These are phyloP conservation scores for Globisporangium megalacanthum DNA, from an alignment of 352 stramenopile genomes.

Conservation along the genomic window DNA sequence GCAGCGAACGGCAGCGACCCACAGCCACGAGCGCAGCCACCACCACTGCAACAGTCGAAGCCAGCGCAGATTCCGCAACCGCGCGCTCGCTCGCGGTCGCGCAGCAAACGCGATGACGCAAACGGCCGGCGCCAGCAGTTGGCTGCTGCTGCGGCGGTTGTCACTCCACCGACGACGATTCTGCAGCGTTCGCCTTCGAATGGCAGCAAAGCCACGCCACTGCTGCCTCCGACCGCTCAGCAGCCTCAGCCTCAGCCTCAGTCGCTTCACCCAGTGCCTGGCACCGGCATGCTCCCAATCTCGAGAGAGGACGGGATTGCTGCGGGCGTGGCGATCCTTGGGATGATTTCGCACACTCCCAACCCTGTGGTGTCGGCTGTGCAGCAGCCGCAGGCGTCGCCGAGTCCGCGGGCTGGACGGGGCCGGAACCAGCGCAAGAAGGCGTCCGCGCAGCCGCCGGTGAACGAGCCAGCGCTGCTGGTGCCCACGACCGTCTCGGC, in stretches of 20 bases:
- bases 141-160: constrained; percentile 5
- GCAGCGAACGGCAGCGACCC: constrained; percentile 11
- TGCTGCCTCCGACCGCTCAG: constrained; percentile 8
- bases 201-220: constrained; percentile 13
- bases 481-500: constrained; percentile 6
- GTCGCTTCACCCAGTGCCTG: not conserved
- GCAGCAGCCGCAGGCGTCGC: constrained; percentile 14
- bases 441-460: constrained; percentile 13
- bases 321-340: constrained; percentile 75
- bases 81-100: constrained; percentile 41
- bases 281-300: constrained; percentile 52
- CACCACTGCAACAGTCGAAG: constrained; percentile 22
- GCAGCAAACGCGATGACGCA: constrained; percentile 45
- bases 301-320: constrained; percentile 76
- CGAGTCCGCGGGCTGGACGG: not conserved
- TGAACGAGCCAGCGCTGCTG: constrained; percentile 8
- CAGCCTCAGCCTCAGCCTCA: constrained; percentile 3
- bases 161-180: constrained; percentile 37
- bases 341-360: constrained; percentile 63
- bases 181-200: constrained; percentile 52
- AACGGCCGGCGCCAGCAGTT: constrained; percentile 30
- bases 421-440: constrained; percentile 24
- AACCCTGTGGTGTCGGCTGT: not conserved
- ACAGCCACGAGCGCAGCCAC: constrained; percentile 17
- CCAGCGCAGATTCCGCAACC: constrained; percentile 22